Percentiles rank a stretch among this genome's conserved stretches.
Evolutionary conservation across 176 grass and related monocot species (phyloP).

Genomic region (bread wheat (Triticum aestivum)): DNA sequence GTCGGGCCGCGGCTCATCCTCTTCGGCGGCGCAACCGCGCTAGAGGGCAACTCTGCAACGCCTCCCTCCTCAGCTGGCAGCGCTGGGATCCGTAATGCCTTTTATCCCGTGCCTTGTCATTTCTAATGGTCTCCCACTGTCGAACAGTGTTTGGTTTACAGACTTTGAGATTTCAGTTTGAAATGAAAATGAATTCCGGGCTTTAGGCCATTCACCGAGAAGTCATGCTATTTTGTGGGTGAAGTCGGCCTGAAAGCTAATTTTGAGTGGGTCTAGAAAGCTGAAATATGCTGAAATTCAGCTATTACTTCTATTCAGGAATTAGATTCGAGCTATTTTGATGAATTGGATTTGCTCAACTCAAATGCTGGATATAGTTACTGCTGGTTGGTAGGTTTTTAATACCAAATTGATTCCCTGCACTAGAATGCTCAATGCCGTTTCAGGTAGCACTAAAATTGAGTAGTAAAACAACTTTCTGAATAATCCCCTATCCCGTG

Average conservation of each 20-base stretch:
- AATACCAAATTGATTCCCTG: neutral
- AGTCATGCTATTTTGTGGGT: neutral
- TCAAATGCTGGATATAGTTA: neutral
- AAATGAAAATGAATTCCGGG: neutral
- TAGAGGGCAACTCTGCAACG: conserved; percentile 90
- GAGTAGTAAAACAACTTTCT: neutral
- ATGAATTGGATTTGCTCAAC: neutral
- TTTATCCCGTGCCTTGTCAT: conserved; percentile 13
- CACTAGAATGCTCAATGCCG: neutral
- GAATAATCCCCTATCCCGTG: neutral
- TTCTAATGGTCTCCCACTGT: conserved; percentile 12
- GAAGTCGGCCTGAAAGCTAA: neutral
- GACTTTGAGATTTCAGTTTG: conserved; percentile 10
- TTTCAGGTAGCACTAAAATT: neutral
- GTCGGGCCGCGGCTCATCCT: conserved; percentile 76
- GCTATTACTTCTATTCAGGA: neutral
- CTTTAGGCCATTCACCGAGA: neutral
- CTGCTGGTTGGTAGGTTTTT: neutral
- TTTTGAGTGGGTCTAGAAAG: neutral
- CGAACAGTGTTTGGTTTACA: neutral
- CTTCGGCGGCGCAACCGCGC: conserved; percentile 87
- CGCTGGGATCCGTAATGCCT: conserved; percentile 93
- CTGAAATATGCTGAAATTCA: neutral
- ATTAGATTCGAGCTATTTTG: neutral
- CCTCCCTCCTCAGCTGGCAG: conserved; percentile 76